Conservation (phyloP, 768 basidiomycete genomes). For the Kwoniella heveanensis region DNA sequence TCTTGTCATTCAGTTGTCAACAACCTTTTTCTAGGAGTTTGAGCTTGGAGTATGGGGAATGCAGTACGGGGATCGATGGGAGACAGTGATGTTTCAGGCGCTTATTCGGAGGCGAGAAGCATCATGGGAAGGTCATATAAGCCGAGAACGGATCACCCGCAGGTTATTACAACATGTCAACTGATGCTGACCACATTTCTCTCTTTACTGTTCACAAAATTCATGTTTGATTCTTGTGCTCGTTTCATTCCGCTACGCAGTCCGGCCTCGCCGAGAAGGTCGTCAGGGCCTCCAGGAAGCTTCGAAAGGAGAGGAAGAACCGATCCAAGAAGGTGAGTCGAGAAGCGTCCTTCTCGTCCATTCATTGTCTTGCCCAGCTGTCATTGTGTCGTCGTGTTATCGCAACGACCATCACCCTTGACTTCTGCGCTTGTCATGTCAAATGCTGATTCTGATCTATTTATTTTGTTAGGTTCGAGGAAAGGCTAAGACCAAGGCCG, state of each 20-base stretch:
- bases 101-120: no score
- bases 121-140: no score
- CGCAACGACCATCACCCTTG: not conserved
- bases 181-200: constrained; percentile 5
- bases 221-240: not conserved
- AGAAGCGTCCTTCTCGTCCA: not conserved
- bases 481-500: constrained; percentile 90
- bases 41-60: no score
- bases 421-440: not conserved
- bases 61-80: no score
- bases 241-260: constrained; percentile 31
- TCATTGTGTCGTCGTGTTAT: not conserved
- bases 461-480: constrained; percentile 72
- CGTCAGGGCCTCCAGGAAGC: constrained; percentile 89
- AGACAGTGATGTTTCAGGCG: no score
- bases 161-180: not conserved
- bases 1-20: constrained; percentile 31
- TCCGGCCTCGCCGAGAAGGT: constrained; percentile 67
- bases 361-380: not conserved
- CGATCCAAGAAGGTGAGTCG: constrained; percentile 90
- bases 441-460: not conserved
- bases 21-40: no score
- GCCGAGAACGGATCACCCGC: no score
- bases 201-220: not conserved
- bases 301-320: constrained; percentile 99